phyloP scores from a whole-genome alignment of 1,284 basidiomycete genomes.

The Psilocybe mexicana region DNA sequence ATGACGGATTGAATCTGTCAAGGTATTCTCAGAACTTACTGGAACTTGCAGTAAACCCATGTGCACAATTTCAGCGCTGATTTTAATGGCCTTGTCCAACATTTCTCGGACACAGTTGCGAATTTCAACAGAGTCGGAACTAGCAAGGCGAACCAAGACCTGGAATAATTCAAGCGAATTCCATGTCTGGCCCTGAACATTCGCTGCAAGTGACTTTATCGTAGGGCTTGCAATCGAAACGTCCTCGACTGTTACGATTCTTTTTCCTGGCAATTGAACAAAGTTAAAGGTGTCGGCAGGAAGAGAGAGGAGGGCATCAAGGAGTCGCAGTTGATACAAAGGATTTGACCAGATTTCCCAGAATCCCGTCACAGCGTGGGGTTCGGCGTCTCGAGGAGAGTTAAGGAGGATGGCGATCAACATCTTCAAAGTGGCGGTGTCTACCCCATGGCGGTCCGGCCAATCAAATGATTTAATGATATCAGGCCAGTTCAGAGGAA shows the following conservation, averaged over 20 bases:
- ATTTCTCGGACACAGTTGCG: conserved; percentile 81
- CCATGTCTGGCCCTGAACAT: conserved; percentile 91
- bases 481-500: conserved; percentile 74
- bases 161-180: conserved; percentile 92
- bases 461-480: conserved; percentile 81
- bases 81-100: conserved; percentile 89
- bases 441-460: conserved; percentile 75
- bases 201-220: conserved; percentile 81
- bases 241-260: conserved; percentile 85
- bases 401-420: conserved; percentile 79
- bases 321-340: conserved; percentile 82
- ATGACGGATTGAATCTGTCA: not conserved
- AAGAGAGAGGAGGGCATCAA: conserved; percentile 86
- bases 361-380: conserved; percentile 78
- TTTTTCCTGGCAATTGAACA: conserved; percentile 76
- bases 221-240: conserved; percentile 83
- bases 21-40: conserved; percentile 47
- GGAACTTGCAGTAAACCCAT: conserved; percentile 92
- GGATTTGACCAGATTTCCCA: conserved; percentile 86
- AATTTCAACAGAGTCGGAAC: conserved; percentile 72
- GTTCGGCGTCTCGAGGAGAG: conserved; percentile 66
- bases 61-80: conserved; percentile 92
- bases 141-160: conserved; percentile 78
- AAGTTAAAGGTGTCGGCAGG: conserved; percentile 92
- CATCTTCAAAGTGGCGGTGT: conserved; percentile 80